Conservation (phyloP, 495 filamentous ascomycete genomes). For the Penicillium pulvis region DNA sequence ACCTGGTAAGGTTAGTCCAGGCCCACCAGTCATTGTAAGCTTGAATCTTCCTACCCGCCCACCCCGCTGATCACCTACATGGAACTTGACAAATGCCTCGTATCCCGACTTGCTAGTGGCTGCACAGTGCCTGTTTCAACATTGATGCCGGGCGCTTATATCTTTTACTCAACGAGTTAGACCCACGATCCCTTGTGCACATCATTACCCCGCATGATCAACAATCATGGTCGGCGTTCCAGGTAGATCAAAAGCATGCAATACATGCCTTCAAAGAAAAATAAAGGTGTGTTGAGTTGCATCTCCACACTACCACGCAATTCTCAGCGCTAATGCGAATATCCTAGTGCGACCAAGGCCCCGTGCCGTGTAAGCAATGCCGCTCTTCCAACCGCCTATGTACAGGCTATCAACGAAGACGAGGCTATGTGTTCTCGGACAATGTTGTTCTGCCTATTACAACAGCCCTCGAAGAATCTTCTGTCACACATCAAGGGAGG, state of each 20-base stretch:
- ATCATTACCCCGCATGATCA: neutral
- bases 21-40: neutral
- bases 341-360: slow-evolving; percentile 5
- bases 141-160: neutral
- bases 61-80: neutral
- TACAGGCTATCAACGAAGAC: slow-evolving; percentile 1
- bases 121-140: neutral
- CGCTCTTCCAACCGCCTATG: slow-evolving; percentile 1
- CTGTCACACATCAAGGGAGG: slow-evolving; percentile 2
- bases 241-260: slow-evolving; percentile 6
- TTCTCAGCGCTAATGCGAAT: neutral
- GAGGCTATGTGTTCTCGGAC: neutral
- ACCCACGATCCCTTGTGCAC: neutral
- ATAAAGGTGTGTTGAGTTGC: neutral
- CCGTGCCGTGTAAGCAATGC: slow-evolving; percentile 3
- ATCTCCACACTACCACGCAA: neutral
- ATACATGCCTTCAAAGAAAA: slow-evolving; percentile 5
- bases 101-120: neutral
- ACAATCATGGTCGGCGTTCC: slow-evolving; percentile 4
- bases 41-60: neutral
- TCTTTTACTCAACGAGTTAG: neutral
- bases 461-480: neutral
- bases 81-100: neutral
- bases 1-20: neutral
- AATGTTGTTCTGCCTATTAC: neutral